phyloP scores from a whole-genome alignment of 2,329 filamentous ascomycete species.

The Fusarium sp. region DNA sequence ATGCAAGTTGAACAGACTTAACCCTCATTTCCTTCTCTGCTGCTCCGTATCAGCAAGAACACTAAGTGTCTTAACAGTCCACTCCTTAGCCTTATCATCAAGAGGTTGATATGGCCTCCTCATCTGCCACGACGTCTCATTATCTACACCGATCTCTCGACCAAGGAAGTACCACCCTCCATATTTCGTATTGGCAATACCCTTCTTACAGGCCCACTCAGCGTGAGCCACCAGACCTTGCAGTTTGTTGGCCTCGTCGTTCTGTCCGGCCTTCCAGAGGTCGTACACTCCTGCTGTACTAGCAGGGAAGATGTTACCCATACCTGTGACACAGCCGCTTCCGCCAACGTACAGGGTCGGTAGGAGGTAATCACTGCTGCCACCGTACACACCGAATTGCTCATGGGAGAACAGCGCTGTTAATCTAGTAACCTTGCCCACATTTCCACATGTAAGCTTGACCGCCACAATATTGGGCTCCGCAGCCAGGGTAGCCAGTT shows the following conservation, averaged over 20 bases:
- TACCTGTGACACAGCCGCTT: constrained; percentile 59
- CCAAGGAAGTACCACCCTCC: constrained; percentile 59
- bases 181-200: constrained; percentile 61
- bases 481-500: constrained; percentile 67
- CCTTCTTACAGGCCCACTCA: constrained; percentile 64
- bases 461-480: constrained; percentile 76
- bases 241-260: constrained; percentile 54
- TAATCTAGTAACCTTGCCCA: constrained; percentile 73
- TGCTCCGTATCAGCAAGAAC: constrained; percentile 53
- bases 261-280: constrained; percentile 54
- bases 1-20: no score
- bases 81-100: constrained; percentile 54
- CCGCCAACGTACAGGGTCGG: constrained; percentile 56
- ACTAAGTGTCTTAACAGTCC: constrained; percentile 57
- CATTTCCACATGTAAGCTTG: constrained; percentile 77
- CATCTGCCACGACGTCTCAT: constrained; percentile 55
- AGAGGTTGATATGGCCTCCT: constrained; percentile 58
- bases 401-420: constrained; percentile 55
- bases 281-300: constrained; percentile 57
- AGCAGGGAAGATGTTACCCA: constrained; percentile 62
- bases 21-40: neutral
- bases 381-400: constrained; percentile 59
- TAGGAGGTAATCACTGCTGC: constrained; percentile 59
- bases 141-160: constrained; percentile 52
- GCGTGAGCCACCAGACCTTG: constrained; percentile 60